Conservation (phyloP, 1,284 basidiomycete species). For the Irpex lacteus region DNA sequence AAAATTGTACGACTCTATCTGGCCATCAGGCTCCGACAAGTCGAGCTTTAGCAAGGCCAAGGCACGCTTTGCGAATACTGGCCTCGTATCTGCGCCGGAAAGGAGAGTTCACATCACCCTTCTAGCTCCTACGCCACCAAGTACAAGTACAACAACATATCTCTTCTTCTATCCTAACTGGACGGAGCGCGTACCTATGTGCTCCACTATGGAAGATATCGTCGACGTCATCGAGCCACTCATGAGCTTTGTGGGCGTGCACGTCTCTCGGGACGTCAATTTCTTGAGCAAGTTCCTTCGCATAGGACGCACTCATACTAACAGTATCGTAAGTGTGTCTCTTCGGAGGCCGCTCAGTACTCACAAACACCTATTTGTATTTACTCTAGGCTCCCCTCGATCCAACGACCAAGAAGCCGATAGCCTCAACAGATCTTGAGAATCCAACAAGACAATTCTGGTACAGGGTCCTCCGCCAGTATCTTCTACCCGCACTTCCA, state of each 20-base stretch:
- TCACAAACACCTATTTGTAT: neutral
- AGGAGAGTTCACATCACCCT: conserved; percentile 65
- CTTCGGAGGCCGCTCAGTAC: neutral
- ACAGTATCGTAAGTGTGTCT: conserved; percentile 35
- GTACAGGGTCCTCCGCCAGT: conserved; percentile 78
- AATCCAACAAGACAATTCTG: conserved; percentile 69
- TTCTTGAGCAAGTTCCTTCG: conserved; percentile 63
- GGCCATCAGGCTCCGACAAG: neutral
- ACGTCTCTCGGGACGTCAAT: conserved; percentile 69
- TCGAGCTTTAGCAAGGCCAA: conserved; percentile 61
- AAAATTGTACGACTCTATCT: conserved; percentile 59
- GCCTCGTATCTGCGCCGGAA: conserved; percentile 46
- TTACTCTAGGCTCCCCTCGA: conserved; percentile 44
- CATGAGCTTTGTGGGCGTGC: conserved; percentile 72
- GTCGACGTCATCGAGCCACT: conserved; percentile 73
- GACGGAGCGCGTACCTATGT: conserved; percentile 69
- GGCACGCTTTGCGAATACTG: conserved; percentile 57
- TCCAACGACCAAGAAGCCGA: conserved; percentile 51
- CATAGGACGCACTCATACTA: conserved; percentile 50
- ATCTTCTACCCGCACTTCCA: conserved; percentile 86
- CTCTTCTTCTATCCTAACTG: conserved; percentile 91
- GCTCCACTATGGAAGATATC: conserved; percentile 65
- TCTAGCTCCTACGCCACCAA: conserved; percentile 73
- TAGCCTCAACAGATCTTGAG: conserved; percentile 48
- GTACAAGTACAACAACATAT: conserved; percentile 67